Conservation (phyloP, 75 land plant species). For the Chamaecyparis obtusa region DNA sequence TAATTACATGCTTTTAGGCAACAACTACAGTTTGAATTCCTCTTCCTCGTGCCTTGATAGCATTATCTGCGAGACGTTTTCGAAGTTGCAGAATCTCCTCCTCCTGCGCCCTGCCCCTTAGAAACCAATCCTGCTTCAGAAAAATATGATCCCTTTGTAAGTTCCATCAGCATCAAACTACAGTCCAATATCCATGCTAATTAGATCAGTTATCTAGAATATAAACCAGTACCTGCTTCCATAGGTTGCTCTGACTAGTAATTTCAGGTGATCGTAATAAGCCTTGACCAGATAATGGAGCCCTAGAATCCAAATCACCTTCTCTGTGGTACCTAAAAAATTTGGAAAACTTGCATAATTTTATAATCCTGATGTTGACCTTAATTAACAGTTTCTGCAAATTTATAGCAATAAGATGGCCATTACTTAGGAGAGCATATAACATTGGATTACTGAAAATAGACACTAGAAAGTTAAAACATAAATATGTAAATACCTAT, state of each 20-base stretch:
- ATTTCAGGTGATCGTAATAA: conserved; percentile 35
- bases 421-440: background rate
- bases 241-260: conserved; percentile 27
- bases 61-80: conserved; percentile 62
- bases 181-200: background rate
- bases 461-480: background rate
- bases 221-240: conserved; percentile 44
- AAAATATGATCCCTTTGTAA: background rate
- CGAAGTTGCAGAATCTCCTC: conserved; percentile 59
- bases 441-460: background rate
- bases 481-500: conserved; percentile 25
- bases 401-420: background rate
- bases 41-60: conserved; percentile 43
- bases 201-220: background rate
- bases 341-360: background rate
- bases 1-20: conserved; percentile 15
- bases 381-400: background rate
- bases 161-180: background rate
- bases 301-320: conserved; percentile 36
- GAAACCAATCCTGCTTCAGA: conserved; percentile 42
- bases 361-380: background rate
- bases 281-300: conserved; percentile 34
- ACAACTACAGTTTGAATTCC: conserved; percentile 11
- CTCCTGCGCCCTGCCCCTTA: conserved; percentile 52
- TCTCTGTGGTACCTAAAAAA: conserved; percentile 35